Percentiles rank a stretch among this genome's conserved stretches.
phyloP scores from a whole-genome alignment of 495 filamentous ascomycete species.

The Lasiosphaeria ovina region DNA sequence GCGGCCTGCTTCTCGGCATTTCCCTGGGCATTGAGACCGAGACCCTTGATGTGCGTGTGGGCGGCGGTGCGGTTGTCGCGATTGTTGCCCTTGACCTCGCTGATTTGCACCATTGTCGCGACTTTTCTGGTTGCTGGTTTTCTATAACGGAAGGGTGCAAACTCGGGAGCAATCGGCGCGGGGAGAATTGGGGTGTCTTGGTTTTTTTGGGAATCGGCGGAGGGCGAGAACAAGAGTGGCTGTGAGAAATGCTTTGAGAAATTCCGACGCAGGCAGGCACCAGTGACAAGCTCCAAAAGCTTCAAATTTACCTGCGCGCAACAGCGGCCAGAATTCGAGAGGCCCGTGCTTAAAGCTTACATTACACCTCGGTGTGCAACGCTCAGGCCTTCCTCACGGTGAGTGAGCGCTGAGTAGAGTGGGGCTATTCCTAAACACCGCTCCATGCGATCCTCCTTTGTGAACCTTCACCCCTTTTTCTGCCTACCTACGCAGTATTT shows the following conservation, averaged over 20 bases:
- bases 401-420: no score
- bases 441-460: no score
- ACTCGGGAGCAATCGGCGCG: neutral
- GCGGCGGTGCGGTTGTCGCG: constrained; percentile 94
- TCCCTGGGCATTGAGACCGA: constrained; percentile 81
- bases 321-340: constrained; percentile 3
- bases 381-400: neutral
- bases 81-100: constrained; percentile 91
- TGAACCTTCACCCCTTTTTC: no score
- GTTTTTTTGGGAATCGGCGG: neutral
- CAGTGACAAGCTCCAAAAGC: constrained; percentile 24
- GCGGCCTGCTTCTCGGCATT: constrained; percentile 70
- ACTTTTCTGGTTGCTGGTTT: neutral
- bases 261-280: constrained; percentile 7
- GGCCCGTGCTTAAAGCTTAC: constrained; percentile 14
- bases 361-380: constrained; percentile 11
- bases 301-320: constrained; percentile 25
- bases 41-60: constrained; percentile 94
- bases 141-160: neutral
- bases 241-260: constrained; percentile 6
- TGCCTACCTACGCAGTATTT: no score
- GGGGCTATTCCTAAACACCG: no score
- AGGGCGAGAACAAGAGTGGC: neutral
- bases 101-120: constrained; percentile 80
- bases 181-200: neutral